phyloP scores from a whole-genome alignment of 257 asterid species.

The Jaltomata sinuosa region DNA sequence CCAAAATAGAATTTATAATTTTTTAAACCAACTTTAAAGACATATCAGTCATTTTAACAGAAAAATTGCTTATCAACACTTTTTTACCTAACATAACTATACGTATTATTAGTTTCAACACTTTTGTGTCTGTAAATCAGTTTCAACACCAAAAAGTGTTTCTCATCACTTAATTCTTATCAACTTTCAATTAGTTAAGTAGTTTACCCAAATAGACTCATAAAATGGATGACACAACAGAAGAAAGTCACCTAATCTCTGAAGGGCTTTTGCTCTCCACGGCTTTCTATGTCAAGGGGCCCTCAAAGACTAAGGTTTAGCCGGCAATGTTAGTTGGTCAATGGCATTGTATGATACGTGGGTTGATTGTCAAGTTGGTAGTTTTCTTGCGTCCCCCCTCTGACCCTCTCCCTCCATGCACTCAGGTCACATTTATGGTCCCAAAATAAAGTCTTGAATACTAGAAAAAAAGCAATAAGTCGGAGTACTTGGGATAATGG shows the following conservation, averaged over 20 bases:
- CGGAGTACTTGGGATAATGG: background rate
- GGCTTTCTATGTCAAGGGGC: background rate
- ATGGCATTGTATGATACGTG: background rate
- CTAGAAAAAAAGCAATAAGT: background rate
- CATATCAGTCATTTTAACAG: too few relatives aligned
- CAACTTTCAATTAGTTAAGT: too few relatives aligned
- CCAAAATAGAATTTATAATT: background rate
- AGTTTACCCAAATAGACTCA: too few relatives aligned
- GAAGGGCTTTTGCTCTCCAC: background rate
- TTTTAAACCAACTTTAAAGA: too few relatives aligned
- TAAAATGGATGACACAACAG: background rate
- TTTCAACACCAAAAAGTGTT: too few relatives aligned
- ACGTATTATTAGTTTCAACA: too few relatives aligned
- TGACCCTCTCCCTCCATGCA: background rate
- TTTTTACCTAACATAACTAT: too few relatives aligned
- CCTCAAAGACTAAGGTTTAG: background rate
- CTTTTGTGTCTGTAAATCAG: too few relatives aligned
- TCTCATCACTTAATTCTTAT: too few relatives aligned
- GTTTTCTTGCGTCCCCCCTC: background rate
- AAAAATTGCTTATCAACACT: too few relatives aligned
- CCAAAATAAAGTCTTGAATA: background rate
- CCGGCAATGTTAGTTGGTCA: background rate
- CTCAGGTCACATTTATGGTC: background rate
- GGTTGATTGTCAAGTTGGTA: background rate
- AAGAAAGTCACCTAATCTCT: background rate